Evolutionary conservation across 768 basidiomycete species (phyloP), one percentile per base, ranked within the genome.

Genomic region (Phlebiopsis gigantea): DNA sequence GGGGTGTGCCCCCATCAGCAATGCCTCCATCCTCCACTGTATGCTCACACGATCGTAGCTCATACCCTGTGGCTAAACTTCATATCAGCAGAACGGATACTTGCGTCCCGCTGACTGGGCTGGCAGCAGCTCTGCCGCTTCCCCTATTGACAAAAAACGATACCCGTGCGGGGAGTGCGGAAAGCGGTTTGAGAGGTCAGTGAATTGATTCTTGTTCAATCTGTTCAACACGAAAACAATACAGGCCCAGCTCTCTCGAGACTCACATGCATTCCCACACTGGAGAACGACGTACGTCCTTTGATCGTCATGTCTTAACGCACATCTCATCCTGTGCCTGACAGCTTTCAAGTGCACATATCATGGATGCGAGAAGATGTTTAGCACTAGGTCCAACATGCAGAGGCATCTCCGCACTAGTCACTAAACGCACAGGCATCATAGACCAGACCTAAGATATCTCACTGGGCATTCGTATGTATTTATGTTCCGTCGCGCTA

Each of bases 341-440:
- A 21, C 49, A 58, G 57, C 57, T 12, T 42, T 34, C 34, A 46
- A 47, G 5, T 58, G 57, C 26, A 28, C 25, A 4, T 21, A 26
- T 30, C 51, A 15, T 9, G 57, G 45, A 2, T 58, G 57, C 26
- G 8, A 5, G 9, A 58, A 42, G 22, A 4, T 14, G 15, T 58
- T 58, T 28, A 58, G 51, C 46, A 49, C 51, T 15, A 58, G 39
- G 34, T 58, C 57, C 21, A 58, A 58, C 45, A 58, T 58, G 57
- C 57, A 53, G 42, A 45, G 57, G 12, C 57, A 58, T 46, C 9
- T 46, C 25, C 55, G 55, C 46, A 48, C 21, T 22, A 26, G 31
- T 15, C 39, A 56, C 34, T 17, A 39, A 39, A 12, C 34, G 12
- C 17, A 39, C 34, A 3, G 31, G 31, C 17, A 4, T 39, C 34